Evolutionary conservation across 352 stramenopile species (phyloP).

Genomic region (Stramenopiles sp.): DNA sequence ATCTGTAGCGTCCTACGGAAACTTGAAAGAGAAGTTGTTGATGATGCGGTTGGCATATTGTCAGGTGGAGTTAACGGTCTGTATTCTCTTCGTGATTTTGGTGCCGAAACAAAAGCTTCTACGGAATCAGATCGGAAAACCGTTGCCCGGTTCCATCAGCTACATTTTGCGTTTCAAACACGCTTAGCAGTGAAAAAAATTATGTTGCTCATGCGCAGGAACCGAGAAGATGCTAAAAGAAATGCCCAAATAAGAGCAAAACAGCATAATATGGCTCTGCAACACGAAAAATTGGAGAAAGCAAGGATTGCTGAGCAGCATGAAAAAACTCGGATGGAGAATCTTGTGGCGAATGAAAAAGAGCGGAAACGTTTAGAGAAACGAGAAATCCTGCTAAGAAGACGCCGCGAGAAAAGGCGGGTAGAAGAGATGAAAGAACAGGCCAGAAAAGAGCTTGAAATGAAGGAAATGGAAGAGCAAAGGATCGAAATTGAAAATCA

Average conservation of each 20-base stretch:
- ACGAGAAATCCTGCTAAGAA: background rate
- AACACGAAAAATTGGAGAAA: background rate
- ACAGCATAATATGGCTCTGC: background rate
- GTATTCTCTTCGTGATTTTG: background rate
- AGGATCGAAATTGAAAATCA: background rate
- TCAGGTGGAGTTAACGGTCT: background rate
- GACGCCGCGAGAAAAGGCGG: background rate
- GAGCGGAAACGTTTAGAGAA: background rate
- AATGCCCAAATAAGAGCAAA: background rate
- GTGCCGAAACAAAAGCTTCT: background rate
- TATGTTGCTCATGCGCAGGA: background rate
- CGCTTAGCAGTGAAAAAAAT: background rate
- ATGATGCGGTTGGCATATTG: background rate
- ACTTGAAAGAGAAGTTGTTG: background rate
- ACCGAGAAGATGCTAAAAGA: background rate
- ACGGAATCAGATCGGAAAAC: too few species aligned
- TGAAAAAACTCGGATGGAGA: background rate
- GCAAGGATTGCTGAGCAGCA: background rate
- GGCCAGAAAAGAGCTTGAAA: background rate
- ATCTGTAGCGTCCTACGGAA: background rate
- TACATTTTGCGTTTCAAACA: background rate
- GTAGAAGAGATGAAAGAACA: background rate
- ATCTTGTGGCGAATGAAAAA: background rate
- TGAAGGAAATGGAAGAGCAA: background rate
- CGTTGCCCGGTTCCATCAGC: background rate